Evolutionary conservation across 441 rosid species (phyloP).

Genomic region (Sinapis alba): DNA sequence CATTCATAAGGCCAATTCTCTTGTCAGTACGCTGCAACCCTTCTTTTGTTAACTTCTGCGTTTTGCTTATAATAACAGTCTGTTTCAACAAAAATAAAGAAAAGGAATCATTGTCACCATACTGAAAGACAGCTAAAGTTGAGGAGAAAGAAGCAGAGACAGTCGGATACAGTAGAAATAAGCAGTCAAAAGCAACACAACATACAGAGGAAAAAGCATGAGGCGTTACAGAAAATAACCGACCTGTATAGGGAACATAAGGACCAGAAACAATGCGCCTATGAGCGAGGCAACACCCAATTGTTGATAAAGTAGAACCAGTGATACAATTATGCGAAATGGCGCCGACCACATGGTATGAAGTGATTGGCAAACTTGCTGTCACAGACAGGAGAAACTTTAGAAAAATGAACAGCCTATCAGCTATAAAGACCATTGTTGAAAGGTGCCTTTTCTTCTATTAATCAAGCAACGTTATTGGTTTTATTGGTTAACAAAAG

Average conservation of each 20-base stretch:
- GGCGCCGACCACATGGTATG: slow-evolving; percentile 99
- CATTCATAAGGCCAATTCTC: slow-evolving; percentile 99
- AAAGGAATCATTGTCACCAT: background rate
- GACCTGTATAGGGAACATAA: slow-evolving; percentile 95
- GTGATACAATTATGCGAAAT: slow-evolving; percentile 76
- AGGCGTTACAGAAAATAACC: slow-evolving; percentile 8
- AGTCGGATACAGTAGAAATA: slow-evolving; percentile 11
- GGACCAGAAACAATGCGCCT: slow-evolving; percentile 84
- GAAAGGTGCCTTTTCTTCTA: background rate
- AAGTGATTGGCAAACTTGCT: slow-evolving; percentile 69
- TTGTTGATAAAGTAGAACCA: slow-evolving; percentile 86
- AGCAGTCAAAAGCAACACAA: slow-evolving; percentile 18
- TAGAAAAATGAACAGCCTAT: slow-evolving; percentile 18
- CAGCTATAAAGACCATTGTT: slow-evolving; percentile 1
- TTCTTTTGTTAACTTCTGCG: slow-evolving; percentile 92
- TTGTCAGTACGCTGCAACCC: slow-evolving; percentile 99
- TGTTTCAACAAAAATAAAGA: slow-evolving; percentile 40
- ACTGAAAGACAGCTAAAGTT: background rate
- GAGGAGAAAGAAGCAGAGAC: slow-evolving; percentile 11
- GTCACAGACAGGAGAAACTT: slow-evolving; percentile 23
- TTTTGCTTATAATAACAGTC: slow-evolving; percentile 92
- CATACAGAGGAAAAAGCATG: background rate
- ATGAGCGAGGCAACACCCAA: slow-evolving; percentile 46
- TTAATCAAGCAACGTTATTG: background rate
- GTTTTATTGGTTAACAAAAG: slow-evolving; percentile 14